phyloP scores from a whole-genome alignment of 495 filamentous ascomycete species.

The Xylaria castorea region DNA sequence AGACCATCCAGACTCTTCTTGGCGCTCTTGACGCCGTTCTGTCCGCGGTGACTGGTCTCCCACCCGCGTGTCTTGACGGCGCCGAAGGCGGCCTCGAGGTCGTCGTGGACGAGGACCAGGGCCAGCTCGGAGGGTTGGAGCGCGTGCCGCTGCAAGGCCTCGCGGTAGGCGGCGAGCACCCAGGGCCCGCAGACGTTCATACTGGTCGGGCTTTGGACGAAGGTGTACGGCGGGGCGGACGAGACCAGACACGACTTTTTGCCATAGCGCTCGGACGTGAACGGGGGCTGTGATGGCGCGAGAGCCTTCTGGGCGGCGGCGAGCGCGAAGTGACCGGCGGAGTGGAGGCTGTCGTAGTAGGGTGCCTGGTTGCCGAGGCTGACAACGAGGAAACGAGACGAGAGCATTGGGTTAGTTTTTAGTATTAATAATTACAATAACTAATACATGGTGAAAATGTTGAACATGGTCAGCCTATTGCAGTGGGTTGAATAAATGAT shows the following conservation, averaged over 20 bases:
- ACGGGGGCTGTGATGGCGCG: constrained; percentile 48
- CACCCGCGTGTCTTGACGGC: constrained; percentile 62
- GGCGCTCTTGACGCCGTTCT: constrained; percentile 80
- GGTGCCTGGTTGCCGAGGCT: constrained; percentile 56
- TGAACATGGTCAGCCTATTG: too few species aligned
- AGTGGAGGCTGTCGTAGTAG: constrained; percentile 78
- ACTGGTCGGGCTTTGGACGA: constrained; percentile 70
- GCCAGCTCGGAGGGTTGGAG: constrained; percentile 46
- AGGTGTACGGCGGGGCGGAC: constrained; percentile 59
- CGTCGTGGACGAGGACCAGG: constrained; percentile 82
- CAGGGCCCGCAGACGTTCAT: constrained; percentile 79
- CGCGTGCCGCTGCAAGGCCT: constrained; percentile 40
- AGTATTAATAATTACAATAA: too few species aligned
- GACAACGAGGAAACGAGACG: constrained; percentile 55
- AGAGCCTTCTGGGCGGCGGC: constrained; percentile 57
- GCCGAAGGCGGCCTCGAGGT: constrained; percentile 74
- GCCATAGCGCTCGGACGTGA: constrained; percentile 49
- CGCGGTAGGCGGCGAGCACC: constrained; percentile 53
- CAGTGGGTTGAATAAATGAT: too few species aligned
- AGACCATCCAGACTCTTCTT: constrained; percentile 53
- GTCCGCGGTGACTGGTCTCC: constrained; percentile 71
- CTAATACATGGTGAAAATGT: not conserved
- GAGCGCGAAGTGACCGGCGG: constrained; percentile 77
- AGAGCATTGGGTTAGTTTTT: constrained; percentile 32
- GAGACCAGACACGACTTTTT: constrained; percentile 49